Percentiles rank a stretch among this genome's conserved stretches.
Conservation (phyloP, 371 early-diverging fungal species). For the Rhizomucor miehei region DNA sequence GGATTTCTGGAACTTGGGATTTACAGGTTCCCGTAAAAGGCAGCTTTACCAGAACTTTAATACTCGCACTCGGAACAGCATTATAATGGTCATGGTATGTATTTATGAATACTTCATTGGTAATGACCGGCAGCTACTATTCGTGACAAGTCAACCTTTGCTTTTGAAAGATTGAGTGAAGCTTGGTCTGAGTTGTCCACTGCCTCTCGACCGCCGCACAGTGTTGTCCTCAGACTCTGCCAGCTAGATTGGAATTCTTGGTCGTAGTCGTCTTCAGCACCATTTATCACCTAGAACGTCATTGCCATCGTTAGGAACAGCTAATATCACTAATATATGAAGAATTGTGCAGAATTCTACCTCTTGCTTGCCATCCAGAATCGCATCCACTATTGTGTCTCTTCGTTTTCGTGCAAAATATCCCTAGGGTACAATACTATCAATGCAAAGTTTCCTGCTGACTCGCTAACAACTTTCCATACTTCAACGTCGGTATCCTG, state of each 20-base stretch:
- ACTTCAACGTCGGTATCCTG: slow-evolving; percentile 45
- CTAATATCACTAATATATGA: too few relatives aligned
- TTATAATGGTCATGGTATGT: too few relatives aligned
- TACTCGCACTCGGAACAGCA: too few relatives aligned
- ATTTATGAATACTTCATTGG: too few relatives aligned
- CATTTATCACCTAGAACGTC: slow-evolving; percentile 19
- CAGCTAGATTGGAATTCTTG: slow-evolving; percentile 19
- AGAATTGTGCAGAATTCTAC: slow-evolving; percentile 18
- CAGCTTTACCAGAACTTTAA: too few relatives aligned
- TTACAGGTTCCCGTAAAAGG: too few relatives aligned
- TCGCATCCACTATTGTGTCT: slow-evolving; percentile 25
- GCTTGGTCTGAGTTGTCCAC: slow-evolving; percentile 4
- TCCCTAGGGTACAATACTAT: slow-evolving; percentile 7
- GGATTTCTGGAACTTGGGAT: too few relatives aligned
- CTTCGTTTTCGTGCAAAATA: slow-evolving; percentile 26
- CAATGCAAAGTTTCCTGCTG: background rate
- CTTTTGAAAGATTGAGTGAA: slow-evolving; percentile 17
- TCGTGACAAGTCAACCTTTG: slow-evolving; percentile 21
- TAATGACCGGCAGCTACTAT: slow-evolving; percentile 1
- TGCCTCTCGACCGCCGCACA: background rate
- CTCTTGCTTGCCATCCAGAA: slow-evolving; percentile 34
- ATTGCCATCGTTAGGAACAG: background rate
- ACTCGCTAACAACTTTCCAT: background rate
- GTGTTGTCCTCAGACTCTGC: slow-evolving; percentile 7
- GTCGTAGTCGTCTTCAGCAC: slow-evolving; percentile 17